Conservation (phyloP, 768 basidiomycete species). For the Agaricus sinodeliciosus region DNA sequence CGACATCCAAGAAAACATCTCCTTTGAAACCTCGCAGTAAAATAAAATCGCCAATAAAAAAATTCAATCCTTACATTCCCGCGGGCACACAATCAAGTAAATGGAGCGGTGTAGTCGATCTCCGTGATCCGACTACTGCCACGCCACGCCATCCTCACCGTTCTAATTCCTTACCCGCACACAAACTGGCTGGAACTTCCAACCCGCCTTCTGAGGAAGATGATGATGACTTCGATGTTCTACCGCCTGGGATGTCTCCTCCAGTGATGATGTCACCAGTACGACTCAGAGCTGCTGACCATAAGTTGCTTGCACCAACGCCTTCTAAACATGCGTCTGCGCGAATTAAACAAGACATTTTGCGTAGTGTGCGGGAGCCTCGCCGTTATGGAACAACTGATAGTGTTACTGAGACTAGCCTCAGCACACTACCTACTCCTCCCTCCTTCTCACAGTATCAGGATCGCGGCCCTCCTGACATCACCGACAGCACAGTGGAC, state of each 20-base stretch:
- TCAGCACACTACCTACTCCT: conserved; percentile 63
- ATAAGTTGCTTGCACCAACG: conserved; percentile 42
- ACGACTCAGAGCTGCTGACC: conserved; percentile 24
- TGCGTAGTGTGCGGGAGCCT: conserved; percentile 45
- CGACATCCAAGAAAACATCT: conserved; percentile 29
- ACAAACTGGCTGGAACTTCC: conserved; percentile 15
- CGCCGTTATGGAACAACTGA: conserved; percentile 18
- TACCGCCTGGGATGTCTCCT: conserved; percentile 55
- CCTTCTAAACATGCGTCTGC: conserved; percentile 68
- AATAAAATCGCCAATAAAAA: conserved; percentile 51
- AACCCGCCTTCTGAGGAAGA: conserved; percentile 31
- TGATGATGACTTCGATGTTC: conserved; percentile 45
- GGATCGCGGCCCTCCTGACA: conserved; percentile 36
- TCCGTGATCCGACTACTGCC: conserved; percentile 46
- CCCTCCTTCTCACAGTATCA: conserved; percentile 66
- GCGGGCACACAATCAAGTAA: conserved; percentile 39
- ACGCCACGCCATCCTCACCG: conserved; percentile 34
- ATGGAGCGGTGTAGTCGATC: conserved; percentile 74
- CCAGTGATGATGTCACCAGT: conserved; percentile 52
- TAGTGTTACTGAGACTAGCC: conserved; percentile 45
- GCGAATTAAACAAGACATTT: conserved; percentile 58
- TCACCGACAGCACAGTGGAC: conserved; percentile 43
- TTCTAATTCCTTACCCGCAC: conserved; percentile 19
- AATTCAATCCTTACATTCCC: conserved; percentile 57
- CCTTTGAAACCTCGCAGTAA: conserved; percentile 47